Conservation (phyloP, 2,329 filamentous ascomycete species). For the Stachybotrys elegans region DNA sequence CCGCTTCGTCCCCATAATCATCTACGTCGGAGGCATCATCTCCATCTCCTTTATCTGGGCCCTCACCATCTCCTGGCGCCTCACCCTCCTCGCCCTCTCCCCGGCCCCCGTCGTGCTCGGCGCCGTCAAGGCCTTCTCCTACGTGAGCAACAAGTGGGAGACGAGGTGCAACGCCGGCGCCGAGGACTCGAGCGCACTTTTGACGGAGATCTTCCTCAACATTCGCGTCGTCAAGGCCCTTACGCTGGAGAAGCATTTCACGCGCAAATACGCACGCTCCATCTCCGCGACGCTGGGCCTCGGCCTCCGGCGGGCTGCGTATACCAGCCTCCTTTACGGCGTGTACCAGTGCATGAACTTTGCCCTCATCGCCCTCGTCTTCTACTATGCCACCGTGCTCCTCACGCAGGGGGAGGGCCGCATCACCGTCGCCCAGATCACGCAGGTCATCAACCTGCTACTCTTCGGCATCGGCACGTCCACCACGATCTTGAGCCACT, state of each 20-base stretch:
- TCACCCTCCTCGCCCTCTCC: conserved; percentile 71
- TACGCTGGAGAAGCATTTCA: conserved; percentile 69
- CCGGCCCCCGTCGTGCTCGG: conserved; percentile 62
- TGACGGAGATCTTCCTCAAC: conserved; percentile 72
- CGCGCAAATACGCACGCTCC: conserved; percentile 52
- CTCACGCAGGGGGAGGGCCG: conserved; percentile 43
- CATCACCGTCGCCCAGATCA: conserved; percentile 50
- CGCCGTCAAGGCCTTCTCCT: conserved; percentile 61
- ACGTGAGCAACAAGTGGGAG: conserved; percentile 69
- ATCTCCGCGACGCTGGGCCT: conserved; percentile 48
- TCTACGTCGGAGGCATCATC: conserved; percentile 65
- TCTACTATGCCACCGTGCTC: conserved; percentile 73
- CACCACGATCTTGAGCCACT: conserved; percentile 62
- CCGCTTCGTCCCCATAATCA: conserved; percentile 66
- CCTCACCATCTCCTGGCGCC: conserved; percentile 67
- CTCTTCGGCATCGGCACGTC: conserved; percentile 78
- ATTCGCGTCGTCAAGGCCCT: conserved; percentile 74
- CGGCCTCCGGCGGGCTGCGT: conserved; percentile 61
- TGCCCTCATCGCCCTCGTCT: conserved; percentile 72
- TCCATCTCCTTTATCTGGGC: conserved; percentile 69
- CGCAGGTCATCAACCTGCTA: conserved; percentile 75
- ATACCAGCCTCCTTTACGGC: conserved; percentile 68
- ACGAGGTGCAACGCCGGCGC: conserved; percentile 57
- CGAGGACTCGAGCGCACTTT: conserved; percentile 48
- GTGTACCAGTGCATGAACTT: conserved; percentile 68